phyloP scores from a whole-genome alignment of 768 basidiomycete species.

The Psilocybe cubensis region DNA sequence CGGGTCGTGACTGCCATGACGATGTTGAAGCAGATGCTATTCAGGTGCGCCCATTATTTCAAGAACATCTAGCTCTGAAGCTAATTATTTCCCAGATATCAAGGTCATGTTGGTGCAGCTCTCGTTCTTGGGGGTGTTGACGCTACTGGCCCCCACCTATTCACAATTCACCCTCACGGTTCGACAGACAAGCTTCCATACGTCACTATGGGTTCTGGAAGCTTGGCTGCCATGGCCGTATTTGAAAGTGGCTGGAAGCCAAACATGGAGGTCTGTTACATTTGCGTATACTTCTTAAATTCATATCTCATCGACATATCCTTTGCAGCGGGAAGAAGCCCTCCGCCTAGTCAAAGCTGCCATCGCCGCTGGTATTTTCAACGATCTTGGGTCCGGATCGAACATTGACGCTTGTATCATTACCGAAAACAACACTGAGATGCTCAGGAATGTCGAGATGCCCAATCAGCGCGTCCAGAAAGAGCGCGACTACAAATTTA shows the following conservation, averaged over 20 bases:
- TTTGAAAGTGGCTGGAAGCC: slow-evolving; percentile 89
- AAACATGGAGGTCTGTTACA: slow-evolving; percentile 69
- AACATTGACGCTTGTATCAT: slow-evolving; percentile 98
- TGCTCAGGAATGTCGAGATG: slow-evolving; percentile 92
- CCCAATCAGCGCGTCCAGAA: slow-evolving; percentile 86
- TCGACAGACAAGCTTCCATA: slow-evolving; percentile 99
- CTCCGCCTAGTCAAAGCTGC: slow-evolving; percentile 84
- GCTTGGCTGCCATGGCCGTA: slow-evolving; percentile 96
- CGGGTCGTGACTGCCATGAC: slow-evolving; percentile 98
- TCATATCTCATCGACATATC: neutral
- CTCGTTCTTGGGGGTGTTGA: slow-evolving; percentile 98
- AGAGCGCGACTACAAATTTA: slow-evolving; percentile 74
- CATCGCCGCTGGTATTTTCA: slow-evolving; percentile 96
- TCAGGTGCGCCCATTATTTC: slow-evolving; percentile 53
- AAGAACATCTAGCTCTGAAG: neutral
- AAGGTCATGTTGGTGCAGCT: slow-evolving; percentile 93
- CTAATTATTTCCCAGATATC: slow-evolving; percentile 59
- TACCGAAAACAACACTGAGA: slow-evolving; percentile 84
- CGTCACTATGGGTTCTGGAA: slow-evolving; percentile 98
- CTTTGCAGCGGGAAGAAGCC: slow-evolving; percentile 72
- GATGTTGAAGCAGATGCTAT: slow-evolving; percentile 96
- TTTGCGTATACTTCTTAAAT: neutral
- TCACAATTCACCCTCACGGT: slow-evolving; percentile 95
- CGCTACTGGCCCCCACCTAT: slow-evolving; percentile 89
- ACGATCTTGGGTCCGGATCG: slow-evolving; percentile 98